Conservation (phyloP, 768 basidiomycete genomes). For the Austroboletus eburneus region DNA sequence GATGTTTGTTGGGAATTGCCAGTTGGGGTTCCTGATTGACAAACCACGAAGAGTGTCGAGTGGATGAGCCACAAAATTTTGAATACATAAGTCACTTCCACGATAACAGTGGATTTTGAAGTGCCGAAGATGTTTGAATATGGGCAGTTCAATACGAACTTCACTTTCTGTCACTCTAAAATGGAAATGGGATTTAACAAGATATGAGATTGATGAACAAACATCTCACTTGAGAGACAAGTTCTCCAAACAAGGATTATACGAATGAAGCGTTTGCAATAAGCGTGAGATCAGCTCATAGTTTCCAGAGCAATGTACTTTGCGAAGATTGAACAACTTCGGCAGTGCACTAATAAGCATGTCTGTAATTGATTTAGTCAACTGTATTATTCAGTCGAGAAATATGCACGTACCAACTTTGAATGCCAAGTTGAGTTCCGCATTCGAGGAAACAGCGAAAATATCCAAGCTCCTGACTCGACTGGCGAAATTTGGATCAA, state of each 20-base stretch:
- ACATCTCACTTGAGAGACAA: slow-evolving; percentile 50
- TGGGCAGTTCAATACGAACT: slow-evolving; percentile 43
- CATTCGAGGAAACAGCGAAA: slow-evolving; percentile 47
- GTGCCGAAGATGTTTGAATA: slow-evolving; percentile 54
- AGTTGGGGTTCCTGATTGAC: slow-evolving; percentile 49
- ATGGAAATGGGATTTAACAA: slow-evolving; percentile 1
- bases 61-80: slow-evolving; percentile 49
- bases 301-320: slow-evolving; percentile 59
- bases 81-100: slow-evolving; percentile 36
- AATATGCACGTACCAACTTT: slow-evolving; percentile 47
- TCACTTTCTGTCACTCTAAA: slow-evolving; percentile 36
- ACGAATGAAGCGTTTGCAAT: slow-evolving; percentile 47
- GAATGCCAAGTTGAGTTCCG: slow-evolving; percentile 50
- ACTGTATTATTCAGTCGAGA: background rate
- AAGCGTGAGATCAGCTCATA: slow-evolving; percentile 50
- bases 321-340: slow-evolving; percentile 54
- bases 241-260: slow-evolving; percentile 49
- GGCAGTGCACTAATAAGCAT: slow-evolving; percentile 70
- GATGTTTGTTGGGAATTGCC: slow-evolving; percentile 52
- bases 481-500: slow-evolving; percentile 54
- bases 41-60: slow-evolving; percentile 50
- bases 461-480: slow-evolving; percentile 56
- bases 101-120: slow-evolving; percentile 51
- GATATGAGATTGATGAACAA: background rate
- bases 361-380: slow-evolving; percentile 32